These are phyloP conservation scores for Beauveria sp. DNA, from an alignment of 2,329 filamentous ascomycete species.

Conservation along the genomic window DNA sequence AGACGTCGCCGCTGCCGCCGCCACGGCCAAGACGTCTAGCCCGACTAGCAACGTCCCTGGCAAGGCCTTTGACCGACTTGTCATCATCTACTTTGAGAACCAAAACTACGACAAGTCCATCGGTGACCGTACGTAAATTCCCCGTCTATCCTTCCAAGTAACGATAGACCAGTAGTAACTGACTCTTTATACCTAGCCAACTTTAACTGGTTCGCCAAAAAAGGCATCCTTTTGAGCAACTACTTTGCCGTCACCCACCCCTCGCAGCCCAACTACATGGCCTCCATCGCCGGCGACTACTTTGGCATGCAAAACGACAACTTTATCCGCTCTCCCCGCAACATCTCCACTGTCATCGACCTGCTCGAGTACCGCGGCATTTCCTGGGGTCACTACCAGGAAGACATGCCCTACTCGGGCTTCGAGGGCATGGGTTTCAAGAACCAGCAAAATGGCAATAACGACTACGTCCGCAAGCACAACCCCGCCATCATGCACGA, in stretches of 20 bases:
- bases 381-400: constrained; percentile 66
- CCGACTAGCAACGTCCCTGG: constrained; percentile 60
- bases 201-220: constrained; percentile 21
- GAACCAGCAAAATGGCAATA: constrained; percentile 57
- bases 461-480: constrained; percentile 80
- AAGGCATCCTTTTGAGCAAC: constrained; percentile 25
- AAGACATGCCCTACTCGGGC: constrained; percentile 68
- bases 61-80: constrained; percentile 64
- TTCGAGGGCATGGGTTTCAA: constrained; percentile 58
- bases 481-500: constrained; percentile 62
- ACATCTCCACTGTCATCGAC: constrained; percentile 61
- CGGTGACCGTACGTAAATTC: constrained; percentile 46
- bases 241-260: constrained; percentile 61
- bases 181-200: constrained; percentile 16
- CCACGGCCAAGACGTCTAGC: constrained; percentile 52
- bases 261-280: constrained; percentile 69
- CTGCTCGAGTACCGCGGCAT: constrained; percentile 58
- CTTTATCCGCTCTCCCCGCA: constrained; percentile 49
- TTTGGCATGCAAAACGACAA: constrained; percentile 66
- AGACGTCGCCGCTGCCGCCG: constrained; percentile 47
- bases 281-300: constrained; percentile 61
- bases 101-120: constrained; percentile 59
- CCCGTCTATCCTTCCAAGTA: neutral
- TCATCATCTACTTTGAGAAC: constrained; percentile 72
- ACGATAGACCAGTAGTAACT: neutral